phyloP scores from a whole-genome alignment of 139 green algal genomes.

The Ulvella scutata region DNA sequence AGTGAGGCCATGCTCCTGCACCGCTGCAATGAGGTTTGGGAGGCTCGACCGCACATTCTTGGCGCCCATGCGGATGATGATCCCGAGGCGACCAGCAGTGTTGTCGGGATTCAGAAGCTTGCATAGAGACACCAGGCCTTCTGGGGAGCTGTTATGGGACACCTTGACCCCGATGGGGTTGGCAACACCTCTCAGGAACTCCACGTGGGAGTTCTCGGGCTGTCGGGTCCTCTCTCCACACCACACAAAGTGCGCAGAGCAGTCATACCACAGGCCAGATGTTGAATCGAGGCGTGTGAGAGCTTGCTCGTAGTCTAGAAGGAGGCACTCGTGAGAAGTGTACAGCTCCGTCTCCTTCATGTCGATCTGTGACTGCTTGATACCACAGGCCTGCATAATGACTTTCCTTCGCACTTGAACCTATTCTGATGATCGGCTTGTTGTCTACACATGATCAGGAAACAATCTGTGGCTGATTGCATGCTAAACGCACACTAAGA shows the following conservation, averaged over 20 bases:
- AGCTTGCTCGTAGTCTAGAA: constrained; percentile 93
- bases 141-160: constrained; percentile 86
- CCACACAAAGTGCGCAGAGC: constrained; percentile 95
- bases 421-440: no score
- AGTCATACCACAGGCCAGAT: constrained; percentile 74
- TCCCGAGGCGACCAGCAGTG: constrained; percentile 70
- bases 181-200: constrained; percentile 86
- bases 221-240: constrained; percentile 94
- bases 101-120: constrained; percentile 88
- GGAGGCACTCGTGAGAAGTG: constrained; percentile 71
- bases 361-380: constrained; percentile 46
- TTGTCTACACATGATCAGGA: no score
- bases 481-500: no score
- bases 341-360: constrained; percentile 97
- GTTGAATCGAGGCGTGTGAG: constrained; percentile 85
- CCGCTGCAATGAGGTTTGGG: constrained; percentile 54
- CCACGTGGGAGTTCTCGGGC: constrained; percentile 92
- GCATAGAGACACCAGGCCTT: constrained; percentile 80
- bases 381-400: constrained; percentile 71
- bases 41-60: constrained; percentile 67
- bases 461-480: no score
- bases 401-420: not conserved
- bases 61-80: constrained; percentile 96
- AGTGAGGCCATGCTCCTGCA: constrained; percentile 41
- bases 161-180: constrained; percentile 96